Base-by-base conservation (phyloP, 2,329 filamentous ascomycete species). In the Botryotinia globosa region DNA sequence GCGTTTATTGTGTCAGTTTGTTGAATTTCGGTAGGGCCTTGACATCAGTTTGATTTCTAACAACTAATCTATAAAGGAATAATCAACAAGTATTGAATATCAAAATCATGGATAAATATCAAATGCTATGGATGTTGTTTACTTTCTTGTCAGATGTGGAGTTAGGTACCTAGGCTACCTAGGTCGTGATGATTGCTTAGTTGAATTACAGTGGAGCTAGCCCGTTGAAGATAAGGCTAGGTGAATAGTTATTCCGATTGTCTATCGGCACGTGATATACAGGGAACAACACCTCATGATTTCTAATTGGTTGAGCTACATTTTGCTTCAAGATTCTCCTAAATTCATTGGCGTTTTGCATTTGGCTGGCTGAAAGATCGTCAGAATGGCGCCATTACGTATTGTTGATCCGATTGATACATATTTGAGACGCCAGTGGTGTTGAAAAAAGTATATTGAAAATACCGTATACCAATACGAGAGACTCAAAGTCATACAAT, bases 181-280 rank as follows among this genome's bases (percentile, higher is more conserved):
- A 64, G 34, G 59, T 42, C 25, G 37, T 63, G 25, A 63, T 63
- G 61, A 18, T 64, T 64, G n/a, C 61, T 63, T 64, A n/a, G 29
- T 29, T 34, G 44, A 48, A n/a, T 32, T 16, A 12, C 25, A 18
- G 42, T 65, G 20, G 42, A 34, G 63, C 42, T 65, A 65, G 44
- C 20, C 42, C 9, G 22, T 25, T 16, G 22, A 18, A 25, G 63
- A 65, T 65, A 65, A 37, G 29, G 20, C 63, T 48, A 48, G 63
- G 42, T 18, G 9, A 0, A 48, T n/a, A 18, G 63, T 65, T 48
- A 18, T 65, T 65, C 44, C 63, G 42, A 4, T 0, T 0, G 5
- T 20, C 12, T 34, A 65, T 64, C 10, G 34, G 39, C 29, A 64
- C 61, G 37, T 63, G 61, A 63, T 29, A 10, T 4, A 10, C 25